phyloP scores from a whole-genome alignment of 2,329 filamentous ascomycete species.

The Huntiella omanensis region DNA sequence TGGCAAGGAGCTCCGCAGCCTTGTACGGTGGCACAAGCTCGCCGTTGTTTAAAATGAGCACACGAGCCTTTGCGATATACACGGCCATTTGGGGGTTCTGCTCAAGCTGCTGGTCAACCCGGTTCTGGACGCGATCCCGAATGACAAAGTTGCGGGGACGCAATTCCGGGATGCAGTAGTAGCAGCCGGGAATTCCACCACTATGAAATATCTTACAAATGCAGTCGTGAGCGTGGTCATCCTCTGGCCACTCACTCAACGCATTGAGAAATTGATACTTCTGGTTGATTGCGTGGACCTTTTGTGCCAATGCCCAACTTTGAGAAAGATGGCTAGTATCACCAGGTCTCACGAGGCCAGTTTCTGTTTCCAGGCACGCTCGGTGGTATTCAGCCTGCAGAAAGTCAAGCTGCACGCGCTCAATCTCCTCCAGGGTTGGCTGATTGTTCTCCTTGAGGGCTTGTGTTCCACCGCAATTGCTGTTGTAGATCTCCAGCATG shows the following conservation, averaged over 20 bases:
- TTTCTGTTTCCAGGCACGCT: constrained; percentile 5
- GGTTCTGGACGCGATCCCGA: constrained; percentile 1
- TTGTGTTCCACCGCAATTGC: neutral
- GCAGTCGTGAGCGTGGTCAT: constrained; percentile 5
- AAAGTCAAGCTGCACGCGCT: neutral
- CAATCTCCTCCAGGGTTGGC: constrained; percentile 8
- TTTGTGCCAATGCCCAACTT: neutral
- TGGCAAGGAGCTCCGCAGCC: neutral
- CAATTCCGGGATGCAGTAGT: constrained; percentile 9
- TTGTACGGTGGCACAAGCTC: neutral
- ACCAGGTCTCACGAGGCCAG: neutral
- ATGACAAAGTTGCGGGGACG: constrained; percentile 1
- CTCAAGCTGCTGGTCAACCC: neutral
- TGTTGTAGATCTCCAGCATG: constrained; percentile 13
- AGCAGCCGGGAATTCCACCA: constrained; percentile 8
- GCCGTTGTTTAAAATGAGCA: neutral
- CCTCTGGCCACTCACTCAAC: neutral
- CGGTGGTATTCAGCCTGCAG: constrained; percentile 7
- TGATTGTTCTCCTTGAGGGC: constrained; percentile 3
- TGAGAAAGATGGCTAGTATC: neutral
- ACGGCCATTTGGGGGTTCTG: neutral
- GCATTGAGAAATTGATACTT: neutral
- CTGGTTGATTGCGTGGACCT: neutral
- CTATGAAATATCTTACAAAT: constrained; percentile 7
- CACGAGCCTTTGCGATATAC: constrained; percentile 7